These are phyloP conservation scores for Suillus ampliporus DNA, from an alignment of 768 basidiomycete genomes.

Conservation along the genomic window DNA sequence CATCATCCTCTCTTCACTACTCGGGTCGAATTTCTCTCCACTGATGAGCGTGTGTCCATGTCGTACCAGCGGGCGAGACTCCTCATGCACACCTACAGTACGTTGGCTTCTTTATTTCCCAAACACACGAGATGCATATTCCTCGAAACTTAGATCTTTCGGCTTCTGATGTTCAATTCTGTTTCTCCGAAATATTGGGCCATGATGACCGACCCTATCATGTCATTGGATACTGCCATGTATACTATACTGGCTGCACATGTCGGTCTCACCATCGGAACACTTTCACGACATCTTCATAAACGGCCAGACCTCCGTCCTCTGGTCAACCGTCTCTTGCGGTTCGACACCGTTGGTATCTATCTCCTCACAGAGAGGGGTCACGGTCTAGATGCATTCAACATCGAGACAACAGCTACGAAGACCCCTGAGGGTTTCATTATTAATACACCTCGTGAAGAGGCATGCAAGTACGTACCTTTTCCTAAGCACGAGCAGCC, in stretches of 20 bases:
- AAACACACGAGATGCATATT: constrained; percentile 5
- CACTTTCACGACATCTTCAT: constrained; percentile 54
- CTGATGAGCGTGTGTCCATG: constrained; percentile 52
- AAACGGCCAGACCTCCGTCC: constrained; percentile 54
- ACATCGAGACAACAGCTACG: constrained; percentile 66
- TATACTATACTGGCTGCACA: constrained; percentile 59
- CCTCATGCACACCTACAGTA: constrained; percentile 56
- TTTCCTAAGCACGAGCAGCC: neutral
- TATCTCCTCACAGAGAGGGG: constrained; percentile 61
- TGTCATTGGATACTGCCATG: constrained; percentile 56
- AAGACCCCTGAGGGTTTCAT: constrained; percentile 55
- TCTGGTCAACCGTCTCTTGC: constrained; percentile 54
- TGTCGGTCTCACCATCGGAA: constrained; percentile 58
- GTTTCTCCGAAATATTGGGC: constrained; percentile 57
- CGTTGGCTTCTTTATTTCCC: constrained; percentile 21
- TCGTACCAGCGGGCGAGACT: constrained; percentile 57
- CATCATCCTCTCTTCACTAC: constrained; percentile 52
- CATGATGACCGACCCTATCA: constrained; percentile 58
- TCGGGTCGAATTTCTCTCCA: constrained; percentile 49
- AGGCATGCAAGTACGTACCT: constrained; percentile 58
- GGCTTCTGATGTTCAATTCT: constrained; percentile 52
- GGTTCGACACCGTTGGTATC: constrained; percentile 58
- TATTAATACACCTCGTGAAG: constrained; percentile 59
- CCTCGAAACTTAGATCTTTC: constrained; percentile 33
- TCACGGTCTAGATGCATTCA: constrained; percentile 64